Evolutionary conservation across 2,329 filamentous ascomycete genomes (phyloP).

Genomic region (Paradendryphiella salina): DNA sequence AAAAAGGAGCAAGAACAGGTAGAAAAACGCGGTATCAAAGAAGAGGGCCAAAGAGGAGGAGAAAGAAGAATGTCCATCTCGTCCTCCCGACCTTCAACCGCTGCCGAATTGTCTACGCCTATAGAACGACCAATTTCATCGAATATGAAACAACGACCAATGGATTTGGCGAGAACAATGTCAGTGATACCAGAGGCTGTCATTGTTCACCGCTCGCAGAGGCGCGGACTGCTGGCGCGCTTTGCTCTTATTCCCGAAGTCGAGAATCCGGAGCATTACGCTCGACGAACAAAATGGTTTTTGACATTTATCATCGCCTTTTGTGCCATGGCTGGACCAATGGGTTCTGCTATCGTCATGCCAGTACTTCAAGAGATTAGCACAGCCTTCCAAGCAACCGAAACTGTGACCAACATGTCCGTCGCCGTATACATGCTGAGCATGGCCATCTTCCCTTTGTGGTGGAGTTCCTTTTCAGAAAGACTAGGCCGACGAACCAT

Average conservation of each 20-base stretch:
- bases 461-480: slow-evolving; percentile 48
- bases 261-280: slow-evolving; percentile 73
- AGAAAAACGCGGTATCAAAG: slow-evolving; percentile 13
- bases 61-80: slow-evolving; percentile 30
- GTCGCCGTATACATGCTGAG: slow-evolving; percentile 49
- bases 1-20: neutral
- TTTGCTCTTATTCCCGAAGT: slow-evolving; percentile 78
- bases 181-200: slow-evolving; percentile 48
- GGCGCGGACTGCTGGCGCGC: slow-evolving; percentile 73
- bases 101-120: slow-evolving; percentile 23
- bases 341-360: slow-evolving; percentile 83
- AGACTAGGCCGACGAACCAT: slow-evolving; percentile 43
- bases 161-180: slow-evolving; percentile 31
- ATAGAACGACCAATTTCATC: slow-evolving; percentile 1
- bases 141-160: slow-evolving; percentile 16
- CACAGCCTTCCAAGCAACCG: slow-evolving; percentile 34
- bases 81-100: slow-evolving; percentile 29
- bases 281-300: slow-evolving; percentile 76
- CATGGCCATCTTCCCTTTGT: slow-evolving; percentile 49
- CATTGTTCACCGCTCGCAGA: slow-evolving; percentile 56
- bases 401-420: slow-evolving; percentile 46
- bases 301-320: slow-evolving; percentile 77
- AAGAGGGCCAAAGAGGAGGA: neutral
- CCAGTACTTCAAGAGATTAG: slow-evolving; percentile 50
- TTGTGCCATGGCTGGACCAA: slow-evolving; percentile 75